phyloP scores from a whole-genome alignment of 2,329 filamentous ascomycete species.

The Aspergillus sp. region DNA sequence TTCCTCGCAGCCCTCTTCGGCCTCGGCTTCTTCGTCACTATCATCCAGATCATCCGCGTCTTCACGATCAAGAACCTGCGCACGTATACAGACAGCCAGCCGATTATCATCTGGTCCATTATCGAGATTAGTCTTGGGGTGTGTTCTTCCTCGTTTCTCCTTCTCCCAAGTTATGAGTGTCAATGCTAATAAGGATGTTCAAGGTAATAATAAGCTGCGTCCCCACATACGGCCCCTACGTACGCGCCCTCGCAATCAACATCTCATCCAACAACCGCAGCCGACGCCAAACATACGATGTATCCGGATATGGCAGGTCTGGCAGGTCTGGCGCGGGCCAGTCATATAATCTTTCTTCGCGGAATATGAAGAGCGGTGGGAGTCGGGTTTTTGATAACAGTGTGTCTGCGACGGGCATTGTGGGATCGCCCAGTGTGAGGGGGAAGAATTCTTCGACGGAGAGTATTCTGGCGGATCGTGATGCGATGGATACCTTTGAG shows the following conservation, averaged over 20 bases:
- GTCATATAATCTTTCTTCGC: neutral
- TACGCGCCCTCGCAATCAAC: conserved; percentile 26
- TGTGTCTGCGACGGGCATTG: neutral
- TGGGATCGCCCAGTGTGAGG: neutral
- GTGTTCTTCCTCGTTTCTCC: neutral
- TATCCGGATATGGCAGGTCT: neutral
- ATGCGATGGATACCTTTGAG: too few relatives aligned
- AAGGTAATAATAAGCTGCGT: conserved; percentile 44
- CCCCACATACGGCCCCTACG: conserved; percentile 45
- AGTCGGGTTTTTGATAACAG: neutral
- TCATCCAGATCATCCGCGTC: conserved; percentile 54
- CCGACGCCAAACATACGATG: neutral
- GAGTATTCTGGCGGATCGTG: neutral
- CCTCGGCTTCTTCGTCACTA: conserved; percentile 53
- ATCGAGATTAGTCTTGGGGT: conserved; percentile 48
- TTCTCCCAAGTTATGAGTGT: too few relatives aligned
- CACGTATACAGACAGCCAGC: conserved; percentile 48
- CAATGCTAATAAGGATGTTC: too few relatives aligned
- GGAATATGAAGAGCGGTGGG: neutral
- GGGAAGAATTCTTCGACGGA: neutral
- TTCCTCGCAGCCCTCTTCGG: conserved; percentile 47
- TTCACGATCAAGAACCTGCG: conserved; percentile 47
- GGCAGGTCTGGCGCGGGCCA: neutral
- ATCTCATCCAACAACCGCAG: conserved; percentile 16
- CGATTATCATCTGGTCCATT: conserved; percentile 47